Base-by-base conservation (phyloP, 345 rosid genomes). In the Combretum micranthum region DNA sequence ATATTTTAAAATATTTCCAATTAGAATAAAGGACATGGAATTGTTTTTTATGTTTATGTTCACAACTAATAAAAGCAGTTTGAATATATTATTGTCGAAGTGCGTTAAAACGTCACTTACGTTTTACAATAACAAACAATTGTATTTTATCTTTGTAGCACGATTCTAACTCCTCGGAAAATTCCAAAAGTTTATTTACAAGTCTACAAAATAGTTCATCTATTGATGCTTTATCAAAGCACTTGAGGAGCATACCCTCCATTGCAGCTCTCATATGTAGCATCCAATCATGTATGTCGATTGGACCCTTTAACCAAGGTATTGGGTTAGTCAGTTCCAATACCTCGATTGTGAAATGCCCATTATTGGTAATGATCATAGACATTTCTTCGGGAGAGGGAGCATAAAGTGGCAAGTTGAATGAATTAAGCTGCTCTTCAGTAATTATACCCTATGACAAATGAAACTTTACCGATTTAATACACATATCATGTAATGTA, bases 381-480 rank as follows among this genome's bases (percentile, higher is more conserved):
- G 16, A 47, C 50, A 83, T 60, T 49, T 83, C 83, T 20, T 63
- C 72, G 4, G 80, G 82, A 21, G 86, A 67, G 20, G 80, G 67
- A 42, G 77, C 59, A 47, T 80, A 80, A 17, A 80, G 49, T 2
- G 86, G 80, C 64, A 83, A 51, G 73, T 83, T 80, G 72, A 80
- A 83, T 49, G 64, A 46, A 20, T 80, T 78, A 4, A 80, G 53
- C 43, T 77, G 58, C 45, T 67, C 73, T 69, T 83, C 75, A 7
- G 20, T 56, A 22, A 77, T 37, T n/a, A 75, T 18, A 43, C 77
- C 85, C 88, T 77, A 65, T n/a, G 32, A 46, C 15, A 21, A 1
- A 6, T 32, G 1, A 32, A 32, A 32, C n/a, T 3, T 32, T 32
- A 32, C 7, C 9, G 8, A 0, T 32, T 32, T 32, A 32, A 32